These are phyloP conservation scores for Eleusine indica DNA, from an alignment of 176 grass and related monocot genomes.

Conservation along the genomic window DNA sequence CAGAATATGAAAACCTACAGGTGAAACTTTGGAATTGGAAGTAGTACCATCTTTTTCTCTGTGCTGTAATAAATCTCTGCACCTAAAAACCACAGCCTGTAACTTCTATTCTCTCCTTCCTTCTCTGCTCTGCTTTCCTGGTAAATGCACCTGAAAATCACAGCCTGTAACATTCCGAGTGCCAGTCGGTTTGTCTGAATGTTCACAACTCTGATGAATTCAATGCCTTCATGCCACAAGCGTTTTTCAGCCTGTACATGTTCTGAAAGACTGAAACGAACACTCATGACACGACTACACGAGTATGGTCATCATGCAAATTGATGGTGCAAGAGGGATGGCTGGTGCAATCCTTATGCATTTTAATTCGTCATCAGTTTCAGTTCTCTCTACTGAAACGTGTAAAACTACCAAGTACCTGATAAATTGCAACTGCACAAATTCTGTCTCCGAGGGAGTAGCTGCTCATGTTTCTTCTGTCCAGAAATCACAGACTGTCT, in stretches of 20 bases:
- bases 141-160: neutral
- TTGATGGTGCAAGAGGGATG: too few relatives aligned
- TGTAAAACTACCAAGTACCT: too few relatives aligned
- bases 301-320: too few relatives aligned
- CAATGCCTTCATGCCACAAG: conserved; percentile 20
- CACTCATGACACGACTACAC: neutral
- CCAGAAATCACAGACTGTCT: conserved; percentile 7
- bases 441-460: neutral
- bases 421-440: neutral
- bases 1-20: neutral
- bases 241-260: neutral
- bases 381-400: too few relatives aligned
- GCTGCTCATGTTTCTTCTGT: neutral
- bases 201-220: neutral
- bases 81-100: neutral
- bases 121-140: neutral
- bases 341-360: too few relatives aligned
- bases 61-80: neutral
- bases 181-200: neutral
- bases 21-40: neutral
- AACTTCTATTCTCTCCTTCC: neutral
- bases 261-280: neutral
- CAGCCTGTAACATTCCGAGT: neutral
- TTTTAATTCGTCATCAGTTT: too few relatives aligned
- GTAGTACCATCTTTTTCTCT: too few relatives aligned